Evolutionary conservation across 257 asterid species (phyloP).

Genomic region (Solanum arcanum): DNA sequence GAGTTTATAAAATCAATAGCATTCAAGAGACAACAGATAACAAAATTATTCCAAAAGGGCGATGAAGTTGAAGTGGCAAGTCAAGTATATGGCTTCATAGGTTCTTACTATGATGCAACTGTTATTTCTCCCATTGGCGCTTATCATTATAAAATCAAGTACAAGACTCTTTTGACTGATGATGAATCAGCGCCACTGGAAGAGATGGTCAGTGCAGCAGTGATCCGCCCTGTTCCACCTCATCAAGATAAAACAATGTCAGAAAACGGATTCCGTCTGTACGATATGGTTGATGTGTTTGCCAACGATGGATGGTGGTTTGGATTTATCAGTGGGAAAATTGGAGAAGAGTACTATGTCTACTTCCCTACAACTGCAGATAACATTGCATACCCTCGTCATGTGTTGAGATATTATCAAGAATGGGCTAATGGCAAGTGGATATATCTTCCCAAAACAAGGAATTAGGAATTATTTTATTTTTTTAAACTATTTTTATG

Average conservation of each 20-base stretch:
- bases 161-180: not conserved
- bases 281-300: too few species aligned
- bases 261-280: too few species aligned
- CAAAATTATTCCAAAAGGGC: not conserved
- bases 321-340: too few species aligned
- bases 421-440: slow-evolving; percentile 4
- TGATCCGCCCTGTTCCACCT: too few species aligned
- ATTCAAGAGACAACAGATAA: not conserved
- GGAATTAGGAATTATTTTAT: too few species aligned
- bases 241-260: too few species aligned
- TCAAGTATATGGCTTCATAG: not conserved
- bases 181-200: not conserved
- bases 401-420: not conserved
- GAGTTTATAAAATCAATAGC: not conserved
- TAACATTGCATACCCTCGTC: too few species aligned
- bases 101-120: not conserved
- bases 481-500: not conserved
- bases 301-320: too few species aligned
- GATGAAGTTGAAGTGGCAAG: not conserved
- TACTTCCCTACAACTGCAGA: too few species aligned
- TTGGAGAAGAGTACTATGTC: too few species aligned
- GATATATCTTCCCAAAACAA: not conserved
- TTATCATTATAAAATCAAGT: not conserved
- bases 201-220: not conserved
- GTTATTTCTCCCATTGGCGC: not conserved